Conservation (phyloP, 1,284 basidiomycete species). For the Pseudozyma sp. region DNA sequence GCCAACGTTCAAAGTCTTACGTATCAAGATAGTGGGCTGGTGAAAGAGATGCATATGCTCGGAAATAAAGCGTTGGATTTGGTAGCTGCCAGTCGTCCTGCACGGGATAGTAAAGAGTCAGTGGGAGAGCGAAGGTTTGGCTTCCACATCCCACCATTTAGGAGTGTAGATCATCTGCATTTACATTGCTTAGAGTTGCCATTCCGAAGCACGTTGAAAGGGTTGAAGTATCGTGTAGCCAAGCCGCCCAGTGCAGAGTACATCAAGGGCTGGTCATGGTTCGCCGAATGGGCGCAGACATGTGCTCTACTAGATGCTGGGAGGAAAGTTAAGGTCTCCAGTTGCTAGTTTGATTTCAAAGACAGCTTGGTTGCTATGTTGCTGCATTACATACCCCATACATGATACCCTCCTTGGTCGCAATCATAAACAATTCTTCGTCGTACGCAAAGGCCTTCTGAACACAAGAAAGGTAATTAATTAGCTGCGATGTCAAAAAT, state of each 20-base stretch:
- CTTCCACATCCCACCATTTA: slow-evolving; percentile 78
- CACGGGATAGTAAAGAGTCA: slow-evolving; percentile 15
- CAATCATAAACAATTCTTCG: neutral
- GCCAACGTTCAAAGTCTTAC: slow-evolving; percentile 72
- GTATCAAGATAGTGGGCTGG: slow-evolving; percentile 62
- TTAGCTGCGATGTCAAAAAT: neutral
- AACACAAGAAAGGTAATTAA: neutral
- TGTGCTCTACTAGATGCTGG: slow-evolving; percentile 76
- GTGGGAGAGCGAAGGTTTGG: slow-evolving; percentile 52
- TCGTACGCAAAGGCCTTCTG: neutral
- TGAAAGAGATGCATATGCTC: slow-evolving; percentile 75
- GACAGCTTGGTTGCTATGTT: neutral
- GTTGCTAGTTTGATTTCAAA: slow-evolving; percentile 21
- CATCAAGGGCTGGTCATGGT: slow-evolving; percentile 82
- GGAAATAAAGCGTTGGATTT: slow-evolving; percentile 74
- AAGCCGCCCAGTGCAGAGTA: slow-evolving; percentile 59
- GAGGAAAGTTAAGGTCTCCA: slow-evolving; percentile 72
- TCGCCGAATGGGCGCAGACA: slow-evolving; percentile 77
- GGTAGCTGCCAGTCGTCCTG: neutral
- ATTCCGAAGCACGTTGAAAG: slow-evolving; percentile 72
- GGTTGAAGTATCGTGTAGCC: slow-evolving; percentile 75
- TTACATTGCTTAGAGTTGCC: slow-evolving; percentile 81
- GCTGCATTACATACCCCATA: neutral
- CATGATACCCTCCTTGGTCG: neutral
- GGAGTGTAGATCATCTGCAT: slow-evolving; percentile 82